Evolutionary conservation across 345 rosid genomes (phyloP), one percentile per base, ranked within the genome.

Genomic region (Camelina sativa): DNA sequence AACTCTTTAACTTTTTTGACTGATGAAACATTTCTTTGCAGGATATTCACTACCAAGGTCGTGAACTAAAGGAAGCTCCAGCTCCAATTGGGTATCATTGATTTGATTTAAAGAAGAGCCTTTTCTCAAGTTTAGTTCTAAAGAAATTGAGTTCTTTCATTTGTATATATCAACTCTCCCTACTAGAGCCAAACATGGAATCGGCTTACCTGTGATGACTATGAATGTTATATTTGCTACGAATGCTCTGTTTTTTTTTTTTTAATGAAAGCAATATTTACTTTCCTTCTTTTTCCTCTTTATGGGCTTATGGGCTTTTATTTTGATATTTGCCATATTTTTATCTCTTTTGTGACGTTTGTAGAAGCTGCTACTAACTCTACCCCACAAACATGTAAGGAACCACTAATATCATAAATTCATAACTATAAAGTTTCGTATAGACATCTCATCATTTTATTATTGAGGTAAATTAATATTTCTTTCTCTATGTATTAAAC

Each of bases 11-110:
- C 16, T 43, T 43, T 43, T 30, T 43, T 37, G 44, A 52, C 11
- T 61, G 7, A 54, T 63, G 63, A 64, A 38, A 73, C 43, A 20
- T 32, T 57, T 11, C 17, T 37, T 34, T 65, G 77, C 78, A 88
- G 93, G 96, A 91, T 62, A 85, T 91, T 68, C 92, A 84, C 32
- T 85, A 73, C 68, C 92, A 88, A 69, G 94, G 89, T 16, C 88
- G 81, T 52, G 80, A 89, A 55, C 79, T 91, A 62, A 86, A 70
- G 85, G 92, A 88, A 71, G 72, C 86, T 55, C 89, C 89, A 65
- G 94, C 90, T 56, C 97, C 94, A 22, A 38, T 90, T 17, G 96
- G 88, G 3, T 85, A 87, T 58, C 91, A 88, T 57, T 90, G 44
- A n/a, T 32, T 30, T 6, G 7, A 15, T 17, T 43, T 0, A 22